phyloP scores from a whole-genome alignment of 495 filamentous ascomycete genomes.

The Annulohypoxylon stygium region DNA sequence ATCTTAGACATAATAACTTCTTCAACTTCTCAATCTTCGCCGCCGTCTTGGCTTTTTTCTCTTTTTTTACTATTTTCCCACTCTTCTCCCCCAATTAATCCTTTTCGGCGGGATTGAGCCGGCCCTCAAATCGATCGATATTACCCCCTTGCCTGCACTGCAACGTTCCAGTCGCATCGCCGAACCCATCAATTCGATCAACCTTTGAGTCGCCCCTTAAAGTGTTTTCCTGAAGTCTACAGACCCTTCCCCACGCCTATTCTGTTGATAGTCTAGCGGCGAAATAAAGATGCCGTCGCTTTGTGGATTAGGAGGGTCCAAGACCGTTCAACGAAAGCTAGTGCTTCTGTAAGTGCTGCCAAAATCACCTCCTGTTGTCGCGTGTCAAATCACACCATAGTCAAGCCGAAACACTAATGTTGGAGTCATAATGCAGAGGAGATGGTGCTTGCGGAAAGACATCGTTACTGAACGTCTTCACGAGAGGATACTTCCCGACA shows the following conservation, averaged over 20 bases:
- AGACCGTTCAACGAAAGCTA: constrained; percentile 95
- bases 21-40: not conserved
- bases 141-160: constrained; percentile 32
- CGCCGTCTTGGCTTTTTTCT: constrained; percentile 6
- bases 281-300: constrained; percentile 66
- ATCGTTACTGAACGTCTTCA: constrained; percentile 97
- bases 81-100: constrained; percentile 8
- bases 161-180: constrained; percentile 44
- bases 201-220: constrained; percentile 28
- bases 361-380: constrained; percentile 16
- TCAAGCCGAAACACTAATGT: constrained; percentile 47
- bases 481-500: constrained; percentile 97
- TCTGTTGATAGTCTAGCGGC: constrained; percentile 15
- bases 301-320: constrained; percentile 66
- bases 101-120: constrained; percentile 31
- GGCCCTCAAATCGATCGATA: constrained; percentile 31
- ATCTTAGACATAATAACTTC: constrained; percentile 5
- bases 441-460: constrained; percentile 99
- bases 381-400: constrained; percentile 17
- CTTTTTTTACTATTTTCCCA: not conserved
- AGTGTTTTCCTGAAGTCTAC: constrained; percentile 12
- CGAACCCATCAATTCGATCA: constrained; percentile 31
- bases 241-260: not conserved
- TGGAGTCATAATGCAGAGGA: constrained; percentile 69
- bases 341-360: constrained; percentile 83